Conservation (phyloP, 2,329 filamentous ascomycete genomes). For the Penicillium sp. region DNA sequence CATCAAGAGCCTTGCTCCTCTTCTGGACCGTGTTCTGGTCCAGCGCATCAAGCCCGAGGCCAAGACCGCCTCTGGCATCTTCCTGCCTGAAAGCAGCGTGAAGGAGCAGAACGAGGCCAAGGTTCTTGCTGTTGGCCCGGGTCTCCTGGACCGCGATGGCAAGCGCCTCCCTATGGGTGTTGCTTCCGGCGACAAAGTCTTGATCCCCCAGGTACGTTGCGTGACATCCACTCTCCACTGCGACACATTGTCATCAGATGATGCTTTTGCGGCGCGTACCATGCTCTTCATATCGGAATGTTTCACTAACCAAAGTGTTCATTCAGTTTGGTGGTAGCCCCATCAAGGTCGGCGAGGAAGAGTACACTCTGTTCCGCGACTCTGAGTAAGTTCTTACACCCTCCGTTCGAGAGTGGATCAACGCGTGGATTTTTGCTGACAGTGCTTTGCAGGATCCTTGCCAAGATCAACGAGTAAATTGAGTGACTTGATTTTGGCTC, state of each 20-base stretch:
- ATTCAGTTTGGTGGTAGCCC: constrained; percentile 81
- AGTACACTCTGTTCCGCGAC: constrained; percentile 93
- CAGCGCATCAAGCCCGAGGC: constrained; percentile 96
- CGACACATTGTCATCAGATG: not conserved
- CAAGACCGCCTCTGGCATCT: constrained; percentile 95
- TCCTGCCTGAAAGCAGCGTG: constrained; percentile 91
- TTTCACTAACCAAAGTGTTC: too few relatives aligned
- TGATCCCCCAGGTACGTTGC: constrained; percentile 80
- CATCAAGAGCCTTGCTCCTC: constrained; percentile 89
- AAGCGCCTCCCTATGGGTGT: constrained; percentile 84
- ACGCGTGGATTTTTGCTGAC: constrained; percentile 13
- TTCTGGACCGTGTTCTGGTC: constrained; percentile 95
- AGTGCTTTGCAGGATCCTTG: constrained; percentile 65
- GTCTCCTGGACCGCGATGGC: constrained; percentile 78
- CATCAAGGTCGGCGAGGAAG: constrained; percentile 95
- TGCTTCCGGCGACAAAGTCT: constrained; percentile 74
- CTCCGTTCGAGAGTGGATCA: not conserved
- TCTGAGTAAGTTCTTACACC: constrained; percentile 69
- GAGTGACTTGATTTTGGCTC: constrained; percentile 4
- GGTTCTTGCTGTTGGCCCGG: constrained; percentile 91
- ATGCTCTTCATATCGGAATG: too few relatives aligned
- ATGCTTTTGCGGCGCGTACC: too few relatives aligned
- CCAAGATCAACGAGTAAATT: constrained; percentile 95
- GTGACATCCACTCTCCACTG: constrained; percentile 1
- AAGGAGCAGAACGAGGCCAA: constrained; percentile 98